These are phyloP conservation scores for Kazachstania bromeliacearum DNA, from an alignment of 805 yeast species.

Conservation along the genomic window DNA sequence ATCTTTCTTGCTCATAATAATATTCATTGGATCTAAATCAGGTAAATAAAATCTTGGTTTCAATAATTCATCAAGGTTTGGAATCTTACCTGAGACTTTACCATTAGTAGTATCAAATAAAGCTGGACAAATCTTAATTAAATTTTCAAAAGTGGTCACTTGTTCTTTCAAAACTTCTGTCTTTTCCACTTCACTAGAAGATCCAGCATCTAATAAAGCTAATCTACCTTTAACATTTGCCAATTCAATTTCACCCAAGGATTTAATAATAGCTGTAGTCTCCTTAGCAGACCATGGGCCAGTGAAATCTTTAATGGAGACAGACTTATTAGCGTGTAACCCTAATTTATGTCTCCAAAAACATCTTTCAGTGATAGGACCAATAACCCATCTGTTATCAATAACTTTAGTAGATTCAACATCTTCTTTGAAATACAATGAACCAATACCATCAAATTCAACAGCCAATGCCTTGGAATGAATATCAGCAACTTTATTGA, in stretches of 20 bases:
- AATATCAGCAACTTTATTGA: slow-evolving; percentile 65
- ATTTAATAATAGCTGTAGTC: slow-evolving; percentile 45
- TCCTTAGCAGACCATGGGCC: slow-evolving; percentile 67
- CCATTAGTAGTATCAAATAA: slow-evolving; percentile 46
- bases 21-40: slow-evolving; percentile 87
- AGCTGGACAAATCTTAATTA: slow-evolving; percentile 44
- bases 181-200: slow-evolving; percentile 14
- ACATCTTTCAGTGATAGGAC: slow-evolving; percentile 76
- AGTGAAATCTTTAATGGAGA: slow-evolving; percentile 22
- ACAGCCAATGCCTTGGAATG: slow-evolving; percentile 45
- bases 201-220: slow-evolving; percentile 20
- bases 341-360: slow-evolving; percentile 58
- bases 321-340: neutral
- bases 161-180: slow-evolving; percentile 41
- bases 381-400: slow-evolving; percentile 66
- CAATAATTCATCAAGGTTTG: slow-evolving; percentile 52
- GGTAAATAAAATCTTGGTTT: slow-evolving; percentile 70
- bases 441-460: slow-evolving; percentile 67
- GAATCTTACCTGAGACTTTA: slow-evolving; percentile 36
- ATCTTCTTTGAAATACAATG: slow-evolving; percentile 51
- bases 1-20: slow-evolving; percentile 39
- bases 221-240: slow-evolving; percentile 49
- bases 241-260: slow-evolving; percentile 57
- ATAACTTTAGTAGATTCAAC: slow-evolving; percentile 1
- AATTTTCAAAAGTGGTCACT: slow-evolving; percentile 51